Percentiles rank a stretch among this genome's conserved stretches.
phyloP scores from a whole-genome alignment of 1,284 basidiomycete genomes.

The Inonotus hispidus region DNA sequence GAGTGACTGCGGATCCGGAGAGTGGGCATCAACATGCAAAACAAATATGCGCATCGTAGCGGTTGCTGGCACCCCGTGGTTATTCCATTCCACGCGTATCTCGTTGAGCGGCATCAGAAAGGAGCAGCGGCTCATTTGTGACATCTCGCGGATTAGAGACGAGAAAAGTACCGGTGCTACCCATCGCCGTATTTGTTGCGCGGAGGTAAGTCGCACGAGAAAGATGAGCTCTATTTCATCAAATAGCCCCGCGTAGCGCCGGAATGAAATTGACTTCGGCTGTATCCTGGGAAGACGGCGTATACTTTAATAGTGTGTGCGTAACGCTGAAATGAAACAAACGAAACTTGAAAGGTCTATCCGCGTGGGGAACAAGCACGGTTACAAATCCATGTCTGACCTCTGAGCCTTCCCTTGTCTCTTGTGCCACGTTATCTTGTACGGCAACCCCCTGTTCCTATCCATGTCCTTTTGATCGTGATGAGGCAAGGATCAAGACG shows the following conservation, averaged over 20 bases:
- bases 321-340: not conserved
- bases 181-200: not conserved
- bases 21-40: not conserved
- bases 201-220: conserved; percentile 1
- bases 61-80: not conserved
- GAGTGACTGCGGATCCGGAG: not conserved
- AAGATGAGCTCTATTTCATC: not conserved
- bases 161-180: not conserved
- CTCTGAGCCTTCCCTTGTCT: not conserved
- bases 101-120: not conserved
- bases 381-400: not conserved
- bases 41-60: not conserved
- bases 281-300: too few relatives aligned
- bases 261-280: not conserved
- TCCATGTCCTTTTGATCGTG: not conserved
- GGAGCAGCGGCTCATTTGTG: not conserved
- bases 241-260: not conserved
- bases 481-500: not conserved
- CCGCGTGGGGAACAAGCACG: not conserved
- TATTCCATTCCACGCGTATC: conserved; percentile 7
- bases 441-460: too few relatives aligned
- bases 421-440: not conserved
- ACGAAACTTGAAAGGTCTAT: not conserved
- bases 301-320: not conserved
- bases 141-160: not conserved